These are phyloP conservation scores for Saccharomyces mikatae DNA, from an alignment of 805 yeast species.

Conservation along the genomic window DNA sequence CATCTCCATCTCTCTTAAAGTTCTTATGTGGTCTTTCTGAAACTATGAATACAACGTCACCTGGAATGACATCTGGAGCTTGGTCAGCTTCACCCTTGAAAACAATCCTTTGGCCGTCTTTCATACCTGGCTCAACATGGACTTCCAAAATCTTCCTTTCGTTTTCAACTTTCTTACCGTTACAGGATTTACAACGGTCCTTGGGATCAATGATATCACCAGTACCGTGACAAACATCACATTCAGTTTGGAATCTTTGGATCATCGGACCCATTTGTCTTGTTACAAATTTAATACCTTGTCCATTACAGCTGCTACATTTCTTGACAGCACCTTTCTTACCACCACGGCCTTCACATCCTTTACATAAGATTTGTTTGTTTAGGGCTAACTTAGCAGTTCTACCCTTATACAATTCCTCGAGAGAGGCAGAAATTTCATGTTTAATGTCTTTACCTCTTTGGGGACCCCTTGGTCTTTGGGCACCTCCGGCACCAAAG, in stretches of 20 bases:
- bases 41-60: conserved; percentile 89
- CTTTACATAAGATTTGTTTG: conserved; percentile 79
- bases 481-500: conserved; percentile 60
- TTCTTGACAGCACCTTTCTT: conserved; percentile 80
- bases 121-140: conserved; percentile 95
- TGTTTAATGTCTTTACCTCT: conserved; percentile 90
- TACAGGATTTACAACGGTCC: conserved; percentile 81
- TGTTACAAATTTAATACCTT: conserved; percentile 83
- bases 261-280: conserved; percentile 99
- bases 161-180: conserved; percentile 76
- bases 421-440: conserved; percentile 74
- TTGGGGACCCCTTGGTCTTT: conserved; percentile 73
- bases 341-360: conserved; percentile 95
- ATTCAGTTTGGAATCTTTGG: conserved; percentile 91
- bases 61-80: conserved; percentile 89
- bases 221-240: conserved; percentile 86
- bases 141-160: conserved; percentile 94
- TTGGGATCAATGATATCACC: conserved; percentile 83
- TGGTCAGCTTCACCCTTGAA: conserved; percentile 97
- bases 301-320: conserved; percentile 84
- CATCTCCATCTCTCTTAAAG: conserved; percentile 85
- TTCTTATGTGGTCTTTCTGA: conserved; percentile 81
- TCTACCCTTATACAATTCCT: conserved; percentile 91
- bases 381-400: conserved; percentile 88
- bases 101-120: conserved; percentile 80